Evolutionary conservation across 2,329 filamentous ascomycete genomes (phyloP).

Genomic region (Cladosporium sp.): DNA sequence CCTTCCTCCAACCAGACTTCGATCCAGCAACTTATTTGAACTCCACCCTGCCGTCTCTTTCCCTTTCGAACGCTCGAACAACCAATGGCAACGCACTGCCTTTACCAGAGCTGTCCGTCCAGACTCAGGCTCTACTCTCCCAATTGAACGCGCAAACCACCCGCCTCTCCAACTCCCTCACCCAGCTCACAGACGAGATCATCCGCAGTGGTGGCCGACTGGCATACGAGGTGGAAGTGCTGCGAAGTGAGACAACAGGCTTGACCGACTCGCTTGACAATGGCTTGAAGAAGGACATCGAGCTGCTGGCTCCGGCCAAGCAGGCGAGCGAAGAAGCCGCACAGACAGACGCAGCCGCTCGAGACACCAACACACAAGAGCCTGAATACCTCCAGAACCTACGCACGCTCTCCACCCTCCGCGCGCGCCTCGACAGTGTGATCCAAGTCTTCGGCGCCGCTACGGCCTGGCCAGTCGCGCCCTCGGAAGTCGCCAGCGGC

Average conservation of each 20-base stretch:
- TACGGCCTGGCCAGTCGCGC: conserved; percentile 91
- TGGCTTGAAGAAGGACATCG: conserved; percentile 68
- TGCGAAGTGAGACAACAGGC: conserved; percentile 84
- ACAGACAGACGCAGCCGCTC: conserved; percentile 7
- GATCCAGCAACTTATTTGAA: conserved; percentile 87
- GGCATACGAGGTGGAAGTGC: conserved; percentile 90
- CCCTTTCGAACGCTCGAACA: conserved; percentile 41
- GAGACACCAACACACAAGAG: conserved; percentile 45
- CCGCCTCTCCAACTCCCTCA: conserved; percentile 76
- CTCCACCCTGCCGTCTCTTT: conserved; percentile 68
- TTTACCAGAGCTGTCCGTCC: conserved; percentile 74
- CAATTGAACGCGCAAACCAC: conserved; percentile 87
- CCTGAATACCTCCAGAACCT: conserved; percentile 69
- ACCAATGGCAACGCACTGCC: conserved; percentile 50
- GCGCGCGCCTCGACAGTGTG: conserved; percentile 80
- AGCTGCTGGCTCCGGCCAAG: conserved; percentile 59
- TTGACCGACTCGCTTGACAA: conserved; percentile 77
- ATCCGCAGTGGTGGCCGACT: conserved; percentile 82
- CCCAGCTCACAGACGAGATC: conserved; percentile 92
- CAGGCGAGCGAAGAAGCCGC: conserved; percentile 4
- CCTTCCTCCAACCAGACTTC: conserved; percentile 75
- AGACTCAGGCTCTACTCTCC: conserved; percentile 80
- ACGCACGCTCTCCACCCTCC: conserved; percentile 78
- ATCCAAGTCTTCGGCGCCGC: conserved; percentile 91
- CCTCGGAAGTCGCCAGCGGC: conserved; percentile 80